phyloP scores from a whole-genome alignment of 75 land plant genomes.

The Selaginella tamariscina region DNA sequence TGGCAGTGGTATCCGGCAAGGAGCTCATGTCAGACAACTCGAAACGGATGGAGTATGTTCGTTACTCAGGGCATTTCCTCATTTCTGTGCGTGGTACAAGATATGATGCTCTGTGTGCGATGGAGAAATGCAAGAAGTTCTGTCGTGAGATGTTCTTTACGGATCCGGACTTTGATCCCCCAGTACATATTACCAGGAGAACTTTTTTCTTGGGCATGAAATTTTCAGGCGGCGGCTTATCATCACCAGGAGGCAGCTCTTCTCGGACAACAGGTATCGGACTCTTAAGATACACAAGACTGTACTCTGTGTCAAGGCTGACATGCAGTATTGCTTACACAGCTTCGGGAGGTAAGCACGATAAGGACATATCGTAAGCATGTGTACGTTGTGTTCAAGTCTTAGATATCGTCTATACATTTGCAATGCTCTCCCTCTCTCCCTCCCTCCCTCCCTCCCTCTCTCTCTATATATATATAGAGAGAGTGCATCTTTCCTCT shows the following conservation, averaged over 20 bases:
- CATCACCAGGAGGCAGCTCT: conserved; percentile 51
- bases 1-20: background rate
- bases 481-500: too few relatives aligned
- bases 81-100: conserved; percentile 57
- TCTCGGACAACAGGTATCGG: conserved; percentile 54
- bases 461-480: too few relatives aligned
- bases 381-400: too few relatives aligned
- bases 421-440: too few relatives aligned
- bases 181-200: conserved; percentile 69
- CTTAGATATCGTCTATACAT: too few relatives aligned
- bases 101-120: conserved; percentile 45
- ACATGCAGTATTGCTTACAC: background rate
- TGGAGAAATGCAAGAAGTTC: conserved; percentile 46
- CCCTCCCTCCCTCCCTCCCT: too few relatives aligned
- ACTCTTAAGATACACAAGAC: conserved; percentile 66
- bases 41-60: conserved; percentile 52
- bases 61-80: conserved; percentile 62
- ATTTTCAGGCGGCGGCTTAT: conserved; percentile 47
- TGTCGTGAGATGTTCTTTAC: conserved; percentile 40
- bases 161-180: conserved; percentile 54
- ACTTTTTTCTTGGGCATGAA: conserved; percentile 67
- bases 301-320: conserved; percentile 48
- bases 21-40: conserved; percentile 41
- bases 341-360: too few relatives aligned
- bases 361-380: too few relatives aligned